A percentile compares a stretch with the other conserved stretches of the same genome.
Conservation (phyloP, 345 rosid genomes). For the Lepidium didymum region DNA sequence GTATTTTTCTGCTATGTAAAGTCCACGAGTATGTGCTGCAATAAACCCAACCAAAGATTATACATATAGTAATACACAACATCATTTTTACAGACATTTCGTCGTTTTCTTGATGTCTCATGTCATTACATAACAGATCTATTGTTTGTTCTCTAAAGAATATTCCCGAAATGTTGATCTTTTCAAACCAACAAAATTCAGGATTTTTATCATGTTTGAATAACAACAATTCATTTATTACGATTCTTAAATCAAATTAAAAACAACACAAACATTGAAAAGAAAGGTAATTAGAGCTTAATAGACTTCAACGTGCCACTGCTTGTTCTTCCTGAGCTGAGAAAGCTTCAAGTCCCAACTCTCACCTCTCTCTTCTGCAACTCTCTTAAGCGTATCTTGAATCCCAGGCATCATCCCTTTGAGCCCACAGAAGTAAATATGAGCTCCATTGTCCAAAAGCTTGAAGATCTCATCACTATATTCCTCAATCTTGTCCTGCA, state of each 20-base stretch:
- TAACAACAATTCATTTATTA: constrained; percentile 5
- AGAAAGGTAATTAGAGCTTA: constrained; percentile 4
- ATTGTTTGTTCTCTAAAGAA: constrained; percentile 4
- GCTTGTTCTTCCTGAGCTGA: constrained; percentile 95
- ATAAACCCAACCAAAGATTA: too few species aligned
- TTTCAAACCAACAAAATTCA: not conserved
- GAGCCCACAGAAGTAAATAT: constrained; percentile 95
- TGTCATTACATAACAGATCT: not conserved
- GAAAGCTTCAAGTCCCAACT: constrained; percentile 92
- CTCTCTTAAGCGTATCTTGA: constrained; percentile 83
- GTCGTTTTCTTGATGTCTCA: constrained; percentile 10
- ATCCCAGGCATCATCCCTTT: constrained; percentile 99
- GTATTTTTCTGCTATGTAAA: not conserved
- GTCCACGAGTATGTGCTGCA: too few species aligned
- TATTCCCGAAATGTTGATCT: not conserved
- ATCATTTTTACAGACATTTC: too few species aligned
- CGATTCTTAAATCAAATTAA: constrained; percentile 8
- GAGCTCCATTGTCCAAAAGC: constrained; percentile 83
- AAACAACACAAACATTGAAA: not conserved
- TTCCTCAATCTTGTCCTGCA: constrained; percentile 96
- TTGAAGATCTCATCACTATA: constrained; percentile 93
- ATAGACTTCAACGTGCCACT: constrained; percentile 99
- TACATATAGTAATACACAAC: too few species aligned
- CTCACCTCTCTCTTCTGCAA: constrained; percentile 86
- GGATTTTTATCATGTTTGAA: not conserved